A percentile compares a stretch with the other conserved stretches of the same genome.
Conservation (phyloP, 257 asterid genomes). For the Salvia rosmarinus region DNA sequence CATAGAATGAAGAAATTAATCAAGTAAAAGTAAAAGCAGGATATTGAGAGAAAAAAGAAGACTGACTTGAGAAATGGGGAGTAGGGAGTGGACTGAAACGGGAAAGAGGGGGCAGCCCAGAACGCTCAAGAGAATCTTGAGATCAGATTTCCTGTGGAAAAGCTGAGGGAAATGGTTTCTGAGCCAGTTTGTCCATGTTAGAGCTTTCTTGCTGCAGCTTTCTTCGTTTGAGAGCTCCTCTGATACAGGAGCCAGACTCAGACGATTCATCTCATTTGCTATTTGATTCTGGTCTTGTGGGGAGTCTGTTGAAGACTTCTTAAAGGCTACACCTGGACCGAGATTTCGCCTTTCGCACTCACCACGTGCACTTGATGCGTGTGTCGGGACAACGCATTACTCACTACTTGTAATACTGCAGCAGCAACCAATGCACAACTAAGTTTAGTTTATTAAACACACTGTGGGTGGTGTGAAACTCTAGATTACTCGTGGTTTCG, state of each 20-base stretch:
- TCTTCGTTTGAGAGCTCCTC: constrained; percentile 71
- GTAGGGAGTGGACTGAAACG: constrained; percentile 45
- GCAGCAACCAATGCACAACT: neutral
- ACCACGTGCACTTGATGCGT: constrained; percentile 41
- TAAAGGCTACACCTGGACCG: constrained; percentile 27
- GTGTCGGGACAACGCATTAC: neutral
- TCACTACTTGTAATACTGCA: neutral
- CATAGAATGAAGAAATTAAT: constrained; percentile 1
- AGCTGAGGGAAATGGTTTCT: constrained; percentile 56
- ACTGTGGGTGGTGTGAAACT: too few species aligned
- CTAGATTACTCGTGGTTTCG: neutral
- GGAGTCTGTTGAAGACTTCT: constrained; percentile 15
- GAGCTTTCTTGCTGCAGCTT: constrained; percentile 43
- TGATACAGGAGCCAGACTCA: constrained; percentile 68
- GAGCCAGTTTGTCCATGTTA: constrained; percentile 68
- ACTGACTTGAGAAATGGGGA: constrained; percentile 57
- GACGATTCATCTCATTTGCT: constrained; percentile 52
- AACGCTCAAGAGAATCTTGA: constrained; percentile 69
- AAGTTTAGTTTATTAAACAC: neutral
- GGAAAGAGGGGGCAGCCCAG: constrained; percentile 88
- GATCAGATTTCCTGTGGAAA: constrained; percentile 68
- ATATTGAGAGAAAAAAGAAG: neutral
- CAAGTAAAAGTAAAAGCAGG: neutral
- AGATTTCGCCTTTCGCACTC: constrained; percentile 12
- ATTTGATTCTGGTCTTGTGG: neutral